phyloP scores from a whole-genome alignment of 148 eudicot genomes.

The Vaccinium vitisidaea region DNA sequence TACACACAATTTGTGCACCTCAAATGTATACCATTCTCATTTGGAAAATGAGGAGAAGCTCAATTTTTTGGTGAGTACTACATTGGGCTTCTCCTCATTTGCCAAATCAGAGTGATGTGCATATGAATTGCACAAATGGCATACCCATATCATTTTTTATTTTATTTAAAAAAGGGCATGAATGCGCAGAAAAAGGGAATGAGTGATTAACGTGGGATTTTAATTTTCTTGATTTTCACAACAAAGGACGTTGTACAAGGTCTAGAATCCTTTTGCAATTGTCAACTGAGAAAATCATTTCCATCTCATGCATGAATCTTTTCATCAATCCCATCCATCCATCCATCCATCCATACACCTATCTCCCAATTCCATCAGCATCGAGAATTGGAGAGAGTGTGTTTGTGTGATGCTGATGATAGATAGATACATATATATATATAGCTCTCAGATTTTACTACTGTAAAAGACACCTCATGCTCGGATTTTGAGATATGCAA shows the following conservation, averaged over 20 bases:
- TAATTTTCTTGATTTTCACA: background rate
- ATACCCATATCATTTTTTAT: too few relatives aligned
- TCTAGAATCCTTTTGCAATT: background rate
- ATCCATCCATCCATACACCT: background rate
- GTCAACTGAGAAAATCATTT: slow-evolving; percentile 6
- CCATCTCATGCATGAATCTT: background rate
- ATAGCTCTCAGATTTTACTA: background rate
- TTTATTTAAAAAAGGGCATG: background rate
- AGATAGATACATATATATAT: background rate
- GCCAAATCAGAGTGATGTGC: too few relatives aligned
- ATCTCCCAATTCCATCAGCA: background rate
- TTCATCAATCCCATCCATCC: slow-evolving; percentile 6
- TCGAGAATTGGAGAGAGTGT: background rate
- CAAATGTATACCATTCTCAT: too few relatives aligned
- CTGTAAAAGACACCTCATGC: background rate
- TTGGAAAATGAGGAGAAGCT: too few relatives aligned
- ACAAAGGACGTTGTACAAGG: background rate
- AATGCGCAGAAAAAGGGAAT: background rate
- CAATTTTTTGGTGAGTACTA: too few relatives aligned
- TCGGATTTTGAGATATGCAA: background rate
- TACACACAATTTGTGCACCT: too few relatives aligned
- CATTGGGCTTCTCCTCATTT: too few relatives aligned
- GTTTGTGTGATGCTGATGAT: background rate
- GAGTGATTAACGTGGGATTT: background rate
- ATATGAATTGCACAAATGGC: too few relatives aligned